Evolutionary conservation across 306 rosid genomes (phyloP).

Genomic region (Lablab purpureus): DNA sequence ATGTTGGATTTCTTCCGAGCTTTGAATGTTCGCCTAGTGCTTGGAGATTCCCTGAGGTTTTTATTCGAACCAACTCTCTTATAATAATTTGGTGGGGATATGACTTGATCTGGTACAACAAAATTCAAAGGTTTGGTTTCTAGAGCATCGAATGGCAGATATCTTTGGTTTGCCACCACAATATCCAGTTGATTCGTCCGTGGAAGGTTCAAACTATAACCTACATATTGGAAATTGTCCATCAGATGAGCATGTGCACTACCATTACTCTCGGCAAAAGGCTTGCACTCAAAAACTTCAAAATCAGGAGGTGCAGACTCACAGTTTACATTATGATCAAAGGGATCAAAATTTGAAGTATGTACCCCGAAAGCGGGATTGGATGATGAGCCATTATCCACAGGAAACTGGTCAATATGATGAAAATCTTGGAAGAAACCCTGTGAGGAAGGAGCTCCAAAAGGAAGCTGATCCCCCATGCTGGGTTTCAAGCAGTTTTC

Average conservation of each 20-base stretch:
- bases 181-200: slow-evolving; percentile 53
- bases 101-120: slow-evolving; percentile 71
- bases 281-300: slow-evolving; percentile 59
- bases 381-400: slow-evolving; percentile 61
- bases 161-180: slow-evolving; percentile 51
- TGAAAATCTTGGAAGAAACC: slow-evolving; percentile 76
- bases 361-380: slow-evolving; percentile 57
- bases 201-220: slow-evolving; percentile 52
- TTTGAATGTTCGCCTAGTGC: slow-evolving; percentile 56
- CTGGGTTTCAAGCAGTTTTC: slow-evolving; percentile 52
- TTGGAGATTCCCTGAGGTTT: slow-evolving; percentile 46
- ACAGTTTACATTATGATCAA: slow-evolving; percentile 40
- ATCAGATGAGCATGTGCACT: slow-evolving; percentile 51
- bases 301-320: slow-evolving; percentile 46
- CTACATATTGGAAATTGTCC: slow-evolving; percentile 66
- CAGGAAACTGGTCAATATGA: slow-evolving; percentile 54
- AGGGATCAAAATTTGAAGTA: slow-evolving; percentile 54
- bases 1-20: slow-evolving; percentile 61
- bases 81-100: slow-evolving; percentile 57
- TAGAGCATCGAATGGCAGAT: slow-evolving; percentile 41
- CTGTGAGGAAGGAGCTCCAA: slow-evolving; percentile 55
- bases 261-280: slow-evolving; percentile 53
- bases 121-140: slow-evolving; percentile 60
- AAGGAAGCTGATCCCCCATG: slow-evolving; percentile 57
- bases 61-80: slow-evolving; percentile 52